Conservation (phyloP, 768 basidiomycete genomes). For the Artomyces pyxidatus region DNA sequence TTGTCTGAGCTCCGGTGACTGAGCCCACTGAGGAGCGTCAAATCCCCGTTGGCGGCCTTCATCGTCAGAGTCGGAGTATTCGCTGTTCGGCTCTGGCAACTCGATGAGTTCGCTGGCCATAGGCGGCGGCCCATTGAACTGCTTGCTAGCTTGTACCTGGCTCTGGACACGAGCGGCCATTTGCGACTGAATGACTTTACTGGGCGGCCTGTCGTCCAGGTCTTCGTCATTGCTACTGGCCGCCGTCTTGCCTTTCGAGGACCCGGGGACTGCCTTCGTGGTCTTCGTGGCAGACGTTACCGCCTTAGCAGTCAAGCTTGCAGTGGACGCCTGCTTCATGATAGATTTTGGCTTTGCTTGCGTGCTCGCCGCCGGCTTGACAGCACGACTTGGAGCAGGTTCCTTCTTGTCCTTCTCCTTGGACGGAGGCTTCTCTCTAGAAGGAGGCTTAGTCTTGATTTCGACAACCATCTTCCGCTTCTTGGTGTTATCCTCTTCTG, state of each 20-base stretch:
- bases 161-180: slow-evolving; percentile 68
- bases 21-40: slow-evolving; percentile 81
- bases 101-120: slow-evolving; percentile 73
- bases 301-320: slow-evolving; percentile 13
- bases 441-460: slow-evolving; percentile 34
- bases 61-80: slow-evolving; percentile 95
- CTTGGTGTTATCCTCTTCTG: slow-evolving; percentile 61
- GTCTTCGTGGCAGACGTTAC: slow-evolving; percentile 22
- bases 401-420: slow-evolving; percentile 46
- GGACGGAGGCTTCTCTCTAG: slow-evolving; percentile 48
- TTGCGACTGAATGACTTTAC: slow-evolving; percentile 53
- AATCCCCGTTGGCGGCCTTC: slow-evolving; percentile 71
- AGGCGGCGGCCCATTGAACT: slow-evolving; percentile 36
- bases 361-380: slow-evolving; percentile 21
- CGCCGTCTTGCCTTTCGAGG: slow-evolving; percentile 38
- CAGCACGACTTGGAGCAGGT: slow-evolving; percentile 20
- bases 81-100: slow-evolving; percentile 91
- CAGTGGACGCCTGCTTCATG: slow-evolving; percentile 10
- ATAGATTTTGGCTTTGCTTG: slow-evolving; percentile 4
- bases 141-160: slow-evolving; percentile 51
- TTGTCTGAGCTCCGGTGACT: slow-evolving; percentile 77
- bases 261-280: slow-evolving; percentile 29
- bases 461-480: slow-evolving; percentile 59
- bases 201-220: slow-evolving; percentile 40
- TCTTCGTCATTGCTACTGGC: slow-evolving; percentile 38